A percentile compares a stretch with the other conserved stretches of the same genome.
These are phyloP conservation scores for Xylaria grammica DNA, from an alignment of 495 filamentous ascomycete species.

Conservation along the genomic window DNA sequence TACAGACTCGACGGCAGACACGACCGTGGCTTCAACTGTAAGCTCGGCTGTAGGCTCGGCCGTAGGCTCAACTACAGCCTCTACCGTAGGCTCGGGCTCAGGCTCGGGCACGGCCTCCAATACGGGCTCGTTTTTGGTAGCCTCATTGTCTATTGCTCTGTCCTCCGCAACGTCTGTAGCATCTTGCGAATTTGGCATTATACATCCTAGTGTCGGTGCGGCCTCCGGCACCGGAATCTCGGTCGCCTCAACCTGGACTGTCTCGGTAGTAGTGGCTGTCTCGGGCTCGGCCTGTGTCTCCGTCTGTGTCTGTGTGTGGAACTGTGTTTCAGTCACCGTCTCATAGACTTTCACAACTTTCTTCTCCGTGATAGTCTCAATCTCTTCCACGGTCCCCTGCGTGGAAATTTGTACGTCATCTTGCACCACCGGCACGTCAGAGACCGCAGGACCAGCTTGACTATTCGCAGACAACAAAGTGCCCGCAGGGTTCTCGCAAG, in stretches of 20 bases:
- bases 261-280: conserved; percentile 24
- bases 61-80: background rate
- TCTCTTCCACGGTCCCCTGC: conserved; percentile 24
- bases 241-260: conserved; percentile 31
- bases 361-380: conserved; percentile 36
- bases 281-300: conserved; percentile 40
- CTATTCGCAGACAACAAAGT: background rate
- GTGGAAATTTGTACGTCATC: too few species aligned
- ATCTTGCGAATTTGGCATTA: conserved; percentile 13
- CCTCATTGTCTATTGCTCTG: background rate
- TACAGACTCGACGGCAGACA: background rate
- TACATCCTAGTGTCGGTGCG: conserved; percentile 23
- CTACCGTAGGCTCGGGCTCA: background rate
- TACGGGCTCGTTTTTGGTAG: background rate
- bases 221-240: conserved; percentile 16
- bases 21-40: background rate
- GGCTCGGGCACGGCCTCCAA: background rate
- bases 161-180: background rate
- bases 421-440: background rate
- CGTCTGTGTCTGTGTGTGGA: conserved; percentile 32
- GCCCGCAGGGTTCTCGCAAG: conserved; percentile 24
- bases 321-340: conserved; percentile 42
- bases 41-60: background rate
- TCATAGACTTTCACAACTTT: conserved; percentile 44
- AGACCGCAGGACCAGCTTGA: background rate